Evolutionary conservation across 2,329 filamentous ascomycete species (phyloP).

Genomic region (Aspergillus tanneri): DNA sequence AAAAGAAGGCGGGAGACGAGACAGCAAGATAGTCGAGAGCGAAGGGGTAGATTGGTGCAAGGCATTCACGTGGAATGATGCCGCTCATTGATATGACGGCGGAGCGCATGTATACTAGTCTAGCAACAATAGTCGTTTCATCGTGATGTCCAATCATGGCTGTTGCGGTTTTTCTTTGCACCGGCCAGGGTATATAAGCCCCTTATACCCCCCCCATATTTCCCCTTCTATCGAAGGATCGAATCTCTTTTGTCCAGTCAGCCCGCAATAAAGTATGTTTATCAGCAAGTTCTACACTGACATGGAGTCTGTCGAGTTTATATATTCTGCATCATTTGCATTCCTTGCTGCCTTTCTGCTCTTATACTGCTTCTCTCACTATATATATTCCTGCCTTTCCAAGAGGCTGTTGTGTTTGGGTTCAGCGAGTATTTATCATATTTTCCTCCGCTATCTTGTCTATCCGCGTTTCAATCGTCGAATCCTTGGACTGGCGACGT

Average conservation of each 20-base stretch:
- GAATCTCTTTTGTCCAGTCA: too few relatives aligned
- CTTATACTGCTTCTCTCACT: background rate
- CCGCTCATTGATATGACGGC: background rate
- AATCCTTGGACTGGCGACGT: background rate
- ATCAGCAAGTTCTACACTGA: background rate
- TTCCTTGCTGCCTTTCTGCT: background rate
- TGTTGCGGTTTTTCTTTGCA: background rate
- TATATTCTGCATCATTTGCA: background rate
- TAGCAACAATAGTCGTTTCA: background rate
- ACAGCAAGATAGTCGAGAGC: background rate
- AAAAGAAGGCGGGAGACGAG: too few relatives aligned
- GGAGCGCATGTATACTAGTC: background rate
- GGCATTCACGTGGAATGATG: background rate
- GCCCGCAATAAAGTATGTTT: background rate
- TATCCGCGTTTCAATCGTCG: slow-evolving; percentile 1
- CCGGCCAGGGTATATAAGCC: background rate
- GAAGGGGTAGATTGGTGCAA: background rate
- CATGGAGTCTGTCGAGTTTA: background rate
- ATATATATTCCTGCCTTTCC: background rate
- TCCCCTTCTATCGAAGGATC: too few relatives aligned
- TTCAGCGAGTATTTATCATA: background rate
- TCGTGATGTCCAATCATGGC: background rate
- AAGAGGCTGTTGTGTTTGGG: background rate
- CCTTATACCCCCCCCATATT: too few relatives aligned
- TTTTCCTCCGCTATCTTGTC: background rate